Conservation (phyloP, 2,329 filamentous ascomycete genomes). For the Hortaea sp. region DNA sequence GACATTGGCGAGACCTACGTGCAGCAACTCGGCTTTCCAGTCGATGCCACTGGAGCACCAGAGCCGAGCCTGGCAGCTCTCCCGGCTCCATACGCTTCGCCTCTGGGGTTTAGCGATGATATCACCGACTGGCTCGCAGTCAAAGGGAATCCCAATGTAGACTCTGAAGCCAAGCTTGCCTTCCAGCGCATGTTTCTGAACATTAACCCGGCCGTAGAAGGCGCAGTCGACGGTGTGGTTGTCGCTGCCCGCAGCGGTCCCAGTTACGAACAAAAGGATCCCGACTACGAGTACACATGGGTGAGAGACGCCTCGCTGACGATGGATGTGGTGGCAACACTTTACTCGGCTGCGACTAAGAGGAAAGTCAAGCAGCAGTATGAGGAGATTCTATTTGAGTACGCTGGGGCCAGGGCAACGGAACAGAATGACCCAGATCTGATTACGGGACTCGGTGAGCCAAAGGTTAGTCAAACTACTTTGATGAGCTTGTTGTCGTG, state of each 20-base stretch:
- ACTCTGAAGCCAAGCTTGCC: slow-evolving; percentile 15
- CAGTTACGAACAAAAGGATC: slow-evolving; percentile 14
- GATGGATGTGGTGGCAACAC: slow-evolving; percentile 19
- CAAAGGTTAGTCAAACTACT: slow-evolving; percentile 10
- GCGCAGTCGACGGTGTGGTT: slow-evolving; percentile 20
- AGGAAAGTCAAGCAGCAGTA: slow-evolving; percentile 12
- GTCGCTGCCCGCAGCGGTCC: slow-evolving; percentile 22
- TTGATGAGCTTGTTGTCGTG: too few species aligned
- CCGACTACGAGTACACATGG: slow-evolving; percentile 27
- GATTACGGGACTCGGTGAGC: slow-evolving; percentile 23
- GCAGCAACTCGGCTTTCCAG: slow-evolving; percentile 13
- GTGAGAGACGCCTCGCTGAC: slow-evolving; percentile 22
- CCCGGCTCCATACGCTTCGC: slow-evolving; percentile 20
- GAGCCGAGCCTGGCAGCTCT: slow-evolving; percentile 14
- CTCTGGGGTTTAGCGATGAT: slow-evolving; percentile 20
- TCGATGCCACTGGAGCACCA: slow-evolving; percentile 16
- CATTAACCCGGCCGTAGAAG: slow-evolving; percentile 21
- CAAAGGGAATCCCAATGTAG: not conserved
- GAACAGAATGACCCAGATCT: slow-evolving; percentile 24
- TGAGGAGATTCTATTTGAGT: slow-evolving; percentile 18
- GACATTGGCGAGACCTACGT: slow-evolving; percentile 20
- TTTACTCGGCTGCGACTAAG: slow-evolving; percentile 18
- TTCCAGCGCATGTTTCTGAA: slow-evolving; percentile 23
- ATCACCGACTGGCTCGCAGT: slow-evolving; percentile 20
- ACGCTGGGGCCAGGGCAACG: slow-evolving; percentile 17